Base-by-base conservation (phyloP, 2,329 filamentous ascomycete genomes). In the Nothophaeocryptopus gaeumannii region DNA sequence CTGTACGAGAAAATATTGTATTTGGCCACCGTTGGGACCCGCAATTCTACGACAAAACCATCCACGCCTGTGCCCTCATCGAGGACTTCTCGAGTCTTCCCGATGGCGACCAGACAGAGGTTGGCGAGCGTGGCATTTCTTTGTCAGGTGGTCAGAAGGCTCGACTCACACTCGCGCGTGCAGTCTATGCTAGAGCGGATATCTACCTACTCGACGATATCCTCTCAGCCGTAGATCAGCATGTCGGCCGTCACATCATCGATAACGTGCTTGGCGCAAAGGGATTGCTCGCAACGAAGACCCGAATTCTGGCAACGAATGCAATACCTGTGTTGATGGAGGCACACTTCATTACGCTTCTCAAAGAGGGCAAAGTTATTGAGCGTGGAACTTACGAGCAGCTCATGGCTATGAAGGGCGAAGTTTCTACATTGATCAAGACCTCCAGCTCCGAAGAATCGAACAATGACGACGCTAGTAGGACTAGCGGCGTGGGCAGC, bases 121-220 rank as follows among this genome's bases (percentile, higher is more conserved):
- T 99, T 33, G 93, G 93, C 50, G 95, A 99, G 73, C 85, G 93
- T 56, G 93, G 93, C 35, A 99, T 99, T 51, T 97, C 92, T 2
- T 76, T 99, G 16, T 96, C 91, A 56, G 92, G 92, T 58, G 93
- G 95, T 5, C 93, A 99, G 67, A 99, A 96, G 73, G 92, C 93
- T 47, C 88, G 93, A 55, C 79, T 99, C 53, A 92, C 90, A 11
- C 78, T 99, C 47, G 93, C 93, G 35, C 83, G 93, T 67, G 92
- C 95, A 29, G 93, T 99, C 1, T 99, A 99, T 66, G 91, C 95
- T 44, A 82, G 93, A 60, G 90, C 93, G n/a, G 95, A 99, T 67
- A 83, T 99, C 42, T 97, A 97, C 65, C 78, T 99, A 10, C 78
- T 99, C 9, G 93, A 99, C 60, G 93, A 99, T 67, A 88, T 91